A percentile compares a stretch with the other conserved stretches of the same genome.
phyloP scores from a whole-genome alignment of 75 land plant species.

The Adiantum capillusveneris region DNA sequence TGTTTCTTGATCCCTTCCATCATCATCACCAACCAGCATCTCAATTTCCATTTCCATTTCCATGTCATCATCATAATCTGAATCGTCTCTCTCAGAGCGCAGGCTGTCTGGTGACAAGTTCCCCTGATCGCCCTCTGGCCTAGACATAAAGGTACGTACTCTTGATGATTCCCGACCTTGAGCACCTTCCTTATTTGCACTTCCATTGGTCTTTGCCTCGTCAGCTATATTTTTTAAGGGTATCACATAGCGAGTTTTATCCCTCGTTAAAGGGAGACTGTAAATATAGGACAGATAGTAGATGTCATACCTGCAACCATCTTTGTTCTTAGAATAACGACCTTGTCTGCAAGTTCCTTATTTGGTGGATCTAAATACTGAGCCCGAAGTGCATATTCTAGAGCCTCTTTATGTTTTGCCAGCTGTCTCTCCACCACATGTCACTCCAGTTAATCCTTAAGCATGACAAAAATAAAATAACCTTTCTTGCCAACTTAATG shows the following conservation, averaged over 20 bases:
- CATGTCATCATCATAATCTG: conserved; percentile 84
- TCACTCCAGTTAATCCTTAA: not conserved
- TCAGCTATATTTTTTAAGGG: conserved; percentile 54
- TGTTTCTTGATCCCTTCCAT: conserved; percentile 50
- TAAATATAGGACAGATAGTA: too few species aligned
- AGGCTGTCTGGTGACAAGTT: conserved; percentile 59
- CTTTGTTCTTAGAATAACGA: conserved; percentile 48
- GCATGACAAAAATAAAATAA: not conserved
- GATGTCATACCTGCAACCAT: conserved; percentile 59
- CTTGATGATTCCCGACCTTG: conserved; percentile 38
- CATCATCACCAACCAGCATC: conserved; percentile 71
- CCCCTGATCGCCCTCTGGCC: conserved; percentile 42
- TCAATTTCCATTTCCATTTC: conserved; percentile 87
- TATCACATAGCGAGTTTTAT: too few species aligned
- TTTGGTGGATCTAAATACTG: conserved; percentile 54
- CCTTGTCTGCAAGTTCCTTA: conserved; percentile 44
- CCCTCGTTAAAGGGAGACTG: too few species aligned
- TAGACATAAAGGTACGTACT: conserved; percentile 53
- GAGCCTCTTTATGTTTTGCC: conserved; percentile 70
- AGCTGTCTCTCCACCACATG: conserved; percentile 44
- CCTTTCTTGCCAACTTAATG: not conserved
- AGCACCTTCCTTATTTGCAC: conserved; percentile 32
- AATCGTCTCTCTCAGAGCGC: conserved; percentile 72
- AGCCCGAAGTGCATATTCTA: conserved; percentile 72
- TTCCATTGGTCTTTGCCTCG: conserved; percentile 46